Conservation (phyloP, 2,329 filamentous ascomycete genomes). For the Hypoxylon rubiginosum region DNA sequence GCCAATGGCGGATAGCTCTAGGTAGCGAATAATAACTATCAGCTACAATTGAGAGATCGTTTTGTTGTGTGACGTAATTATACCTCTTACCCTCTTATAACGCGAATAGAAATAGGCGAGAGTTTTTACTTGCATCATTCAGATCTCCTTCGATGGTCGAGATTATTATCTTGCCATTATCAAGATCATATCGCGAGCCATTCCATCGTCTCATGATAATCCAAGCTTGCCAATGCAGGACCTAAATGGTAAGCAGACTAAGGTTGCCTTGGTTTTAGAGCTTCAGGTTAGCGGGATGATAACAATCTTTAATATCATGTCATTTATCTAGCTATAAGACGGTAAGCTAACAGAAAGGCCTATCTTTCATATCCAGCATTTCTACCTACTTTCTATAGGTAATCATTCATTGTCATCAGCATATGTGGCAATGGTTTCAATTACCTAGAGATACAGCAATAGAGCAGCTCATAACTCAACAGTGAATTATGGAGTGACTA, state of each 20-base stretch:
- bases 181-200: background rate
- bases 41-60: background rate
- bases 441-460: background rate
- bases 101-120: background rate
- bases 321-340: background rate
- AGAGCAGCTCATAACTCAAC: background rate
- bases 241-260: slow-evolving; percentile 6
- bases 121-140: background rate
- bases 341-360: background rate
- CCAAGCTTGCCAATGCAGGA: background rate
- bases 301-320: background rate
- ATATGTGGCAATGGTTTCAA: background rate
- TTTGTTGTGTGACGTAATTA: background rate
- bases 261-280: background rate
- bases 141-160: background rate
- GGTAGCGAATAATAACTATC: background rate
- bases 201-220: background rate
- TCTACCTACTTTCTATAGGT: too few relatives aligned
- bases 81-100: background rate
- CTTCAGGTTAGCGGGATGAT: slow-evolving; percentile 15
- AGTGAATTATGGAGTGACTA: background rate
- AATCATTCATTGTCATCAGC: background rate
- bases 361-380: background rate
- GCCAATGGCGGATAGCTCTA: background rate
- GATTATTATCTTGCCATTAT: background rate